Percentiles rank a stretch among this genome's conserved stretches.
phyloP scores from a whole-genome alignment of 2,329 filamentous ascomycete genomes.

The Cladophialophora psammophila region DNA sequence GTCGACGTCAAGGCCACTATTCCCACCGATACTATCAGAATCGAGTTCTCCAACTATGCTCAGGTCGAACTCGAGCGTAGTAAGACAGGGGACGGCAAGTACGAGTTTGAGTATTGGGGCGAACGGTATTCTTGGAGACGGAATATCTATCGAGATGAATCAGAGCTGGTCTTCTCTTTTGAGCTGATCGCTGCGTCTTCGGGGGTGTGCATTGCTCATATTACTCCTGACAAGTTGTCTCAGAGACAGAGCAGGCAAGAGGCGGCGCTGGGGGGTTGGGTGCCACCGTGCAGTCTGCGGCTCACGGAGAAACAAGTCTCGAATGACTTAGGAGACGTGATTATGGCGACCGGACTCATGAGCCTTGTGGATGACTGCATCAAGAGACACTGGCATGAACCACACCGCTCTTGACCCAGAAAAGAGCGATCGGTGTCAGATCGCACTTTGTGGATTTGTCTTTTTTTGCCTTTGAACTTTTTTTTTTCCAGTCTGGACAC shows the following conservation, averaged over 20 bases:
- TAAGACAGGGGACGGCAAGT: slow-evolving; percentile 75
- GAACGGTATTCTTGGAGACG: slow-evolving; percentile 84
- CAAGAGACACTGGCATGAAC: slow-evolving; percentile 73
- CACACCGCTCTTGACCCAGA: slow-evolving; percentile 32
- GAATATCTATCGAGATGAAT: slow-evolving; percentile 71
- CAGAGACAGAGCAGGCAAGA: slow-evolving; percentile 75
- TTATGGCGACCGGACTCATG: slow-evolving; percentile 88
- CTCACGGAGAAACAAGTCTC: slow-evolving; percentile 78
- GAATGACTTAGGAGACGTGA: slow-evolving; percentile 65
- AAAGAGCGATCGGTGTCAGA: background rate
- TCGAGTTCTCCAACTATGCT: slow-evolving; percentile 98
- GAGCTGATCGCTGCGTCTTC: slow-evolving; percentile 76
- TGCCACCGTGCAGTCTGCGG: slow-evolving; percentile 89
- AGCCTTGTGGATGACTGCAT: slow-evolving; percentile 91
- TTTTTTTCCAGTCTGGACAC: slow-evolving; percentile 9
- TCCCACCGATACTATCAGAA: slow-evolving; percentile 78
- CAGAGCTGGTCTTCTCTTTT: slow-evolving; percentile 72
- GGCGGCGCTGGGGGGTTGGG: slow-evolving; percentile 81
- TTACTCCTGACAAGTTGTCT: slow-evolving; percentile 79
- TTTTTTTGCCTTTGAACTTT: background rate
- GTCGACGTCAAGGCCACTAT: slow-evolving; percentile 38
- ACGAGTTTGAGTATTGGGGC: slow-evolving; percentile 95
- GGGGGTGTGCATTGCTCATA: slow-evolving; percentile 75
- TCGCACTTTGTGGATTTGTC: background rate
- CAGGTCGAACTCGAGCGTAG: slow-evolving; percentile 75